phyloP scores from a whole-genome alignment of 2,329 filamentous ascomycete species.

The Paecilomyces niveus region DNA sequence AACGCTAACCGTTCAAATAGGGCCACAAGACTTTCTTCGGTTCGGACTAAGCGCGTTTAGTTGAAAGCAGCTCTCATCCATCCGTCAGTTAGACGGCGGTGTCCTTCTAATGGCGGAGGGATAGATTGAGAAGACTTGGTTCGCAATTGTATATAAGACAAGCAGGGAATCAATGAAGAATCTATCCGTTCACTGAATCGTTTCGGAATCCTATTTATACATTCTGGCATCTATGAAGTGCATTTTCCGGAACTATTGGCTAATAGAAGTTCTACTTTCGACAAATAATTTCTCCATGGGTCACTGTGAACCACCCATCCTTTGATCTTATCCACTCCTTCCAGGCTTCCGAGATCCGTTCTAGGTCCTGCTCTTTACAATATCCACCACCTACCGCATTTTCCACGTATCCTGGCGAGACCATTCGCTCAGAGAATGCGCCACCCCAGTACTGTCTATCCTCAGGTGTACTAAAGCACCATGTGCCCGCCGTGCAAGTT shows the following conservation, averaged over 20 bases:
- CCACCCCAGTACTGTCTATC: slow-evolving; percentile 7
- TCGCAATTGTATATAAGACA: slow-evolving; percentile 31
- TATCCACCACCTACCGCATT: slow-evolving; percentile 12
- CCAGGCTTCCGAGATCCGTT: slow-evolving; percentile 12
- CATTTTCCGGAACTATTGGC: not conserved
- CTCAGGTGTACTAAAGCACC: slow-evolving; percentile 6
- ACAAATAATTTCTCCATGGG: slow-evolving; percentile 9
- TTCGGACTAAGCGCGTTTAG: slow-evolving; percentile 22
- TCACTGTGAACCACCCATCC: slow-evolving; percentile 10
- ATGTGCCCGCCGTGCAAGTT: slow-evolving; percentile 7
- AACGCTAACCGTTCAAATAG: slow-evolving; percentile 25
- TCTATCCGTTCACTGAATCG: not conserved
- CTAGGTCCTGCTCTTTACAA: slow-evolving; percentile 13
- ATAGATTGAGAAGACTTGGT: slow-evolving; percentile 19
- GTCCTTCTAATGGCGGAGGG: slow-evolving; percentile 28
- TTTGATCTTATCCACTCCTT: slow-evolving; percentile 13
- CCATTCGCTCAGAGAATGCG: slow-evolving; percentile 5
- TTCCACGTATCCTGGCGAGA: slow-evolving; percentile 12
- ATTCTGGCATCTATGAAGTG: not conserved
- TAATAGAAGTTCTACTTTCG: not conserved
- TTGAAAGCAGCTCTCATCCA: slow-evolving; percentile 7
- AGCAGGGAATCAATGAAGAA: slow-evolving; percentile 25
- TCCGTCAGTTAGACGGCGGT: slow-evolving; percentile 13
- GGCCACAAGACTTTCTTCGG: slow-evolving; percentile 60
- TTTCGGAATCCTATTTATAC: slow-evolving; percentile 2